A percentile compares a stretch with the other conserved stretches of the same genome.
Evolutionary conservation across 2,329 filamentous ascomycete genomes (phyloP).

Genomic region (Xylogone sp.): DNA sequence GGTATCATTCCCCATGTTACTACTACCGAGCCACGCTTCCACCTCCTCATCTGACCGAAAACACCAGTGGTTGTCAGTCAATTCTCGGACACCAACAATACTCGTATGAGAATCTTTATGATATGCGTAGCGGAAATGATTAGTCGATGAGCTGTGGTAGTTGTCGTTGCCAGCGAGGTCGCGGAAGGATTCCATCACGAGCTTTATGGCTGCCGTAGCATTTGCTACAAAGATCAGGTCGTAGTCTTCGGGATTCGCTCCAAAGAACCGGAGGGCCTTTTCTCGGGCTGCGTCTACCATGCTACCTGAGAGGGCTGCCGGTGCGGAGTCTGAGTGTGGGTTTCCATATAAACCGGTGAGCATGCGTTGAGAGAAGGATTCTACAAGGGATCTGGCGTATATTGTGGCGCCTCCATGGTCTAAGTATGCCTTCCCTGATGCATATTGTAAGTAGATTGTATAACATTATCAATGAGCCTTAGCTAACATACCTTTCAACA

Average conservation of each 20-base stretch:
- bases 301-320: slow-evolving; percentile 71
- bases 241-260: slow-evolving; percentile 74
- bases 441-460: background rate
- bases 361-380: slow-evolving; percentile 76
- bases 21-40: slow-evolving; percentile 64
- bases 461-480: background rate
- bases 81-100: slow-evolving; percentile 73
- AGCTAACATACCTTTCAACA: slow-evolving; percentile 53
- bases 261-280: slow-evolving; percentile 69
- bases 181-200: slow-evolving; percentile 74
- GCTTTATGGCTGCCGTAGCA: slow-evolving; percentile 86
- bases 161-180: slow-evolving; percentile 59
- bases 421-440: slow-evolving; percentile 71
- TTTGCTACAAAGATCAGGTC: slow-evolving; percentile 90
- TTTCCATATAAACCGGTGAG: slow-evolving; percentile 78
- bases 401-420: slow-evolving; percentile 88
- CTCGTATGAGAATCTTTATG: slow-evolving; percentile 86
- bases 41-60: slow-evolving; percentile 59
- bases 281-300: slow-evolving; percentile 73
- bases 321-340: slow-evolving; percentile 78
- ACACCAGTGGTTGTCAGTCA: slow-evolving; percentile 62
- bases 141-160: slow-evolving; percentile 49
- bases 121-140: slow-evolving; percentile 77
- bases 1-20: slow-evolving; percentile 26
- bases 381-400: slow-evolving; percentile 74